Conservation (phyloP, 2,329 filamentous ascomycete species). For the Apiospora rasikravindrae region DNA sequence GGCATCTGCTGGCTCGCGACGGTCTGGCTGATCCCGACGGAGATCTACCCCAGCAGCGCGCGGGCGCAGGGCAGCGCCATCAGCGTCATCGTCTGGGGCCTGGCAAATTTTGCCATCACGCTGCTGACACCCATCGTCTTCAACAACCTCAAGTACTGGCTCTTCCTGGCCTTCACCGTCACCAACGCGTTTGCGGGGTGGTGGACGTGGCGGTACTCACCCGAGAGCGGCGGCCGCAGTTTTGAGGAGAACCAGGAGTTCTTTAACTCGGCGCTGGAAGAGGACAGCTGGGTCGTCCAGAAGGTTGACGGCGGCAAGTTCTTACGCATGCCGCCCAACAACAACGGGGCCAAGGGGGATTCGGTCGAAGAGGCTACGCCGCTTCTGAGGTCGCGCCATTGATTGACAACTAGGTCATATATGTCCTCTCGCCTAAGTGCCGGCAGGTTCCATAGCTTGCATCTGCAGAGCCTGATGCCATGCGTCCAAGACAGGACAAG, state of each 20-base stretch:
- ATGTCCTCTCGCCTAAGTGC: background rate
- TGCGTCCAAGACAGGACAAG: background rate
- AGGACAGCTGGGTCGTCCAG: constrained; percentile 57
- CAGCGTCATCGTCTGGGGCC: constrained; percentile 60
- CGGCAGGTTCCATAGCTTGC: background rate
- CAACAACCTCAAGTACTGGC: constrained; percentile 63
- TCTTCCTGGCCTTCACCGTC: constrained; percentile 60
- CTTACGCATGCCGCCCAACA: constrained; percentile 31
- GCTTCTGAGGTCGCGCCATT: constrained; percentile 13
- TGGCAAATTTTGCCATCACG: constrained; percentile 63
- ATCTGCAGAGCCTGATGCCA: background rate
- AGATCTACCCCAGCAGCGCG: constrained; percentile 61
- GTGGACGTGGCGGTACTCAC: constrained; percentile 56
- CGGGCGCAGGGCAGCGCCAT: constrained; percentile 60
- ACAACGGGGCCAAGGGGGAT: constrained; percentile 20
- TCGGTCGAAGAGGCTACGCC: constrained; percentile 8
- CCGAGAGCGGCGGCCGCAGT: constrained; percentile 61
- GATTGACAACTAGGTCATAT: no score
- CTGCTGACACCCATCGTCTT: constrained; percentile 63
- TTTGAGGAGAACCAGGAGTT: constrained; percentile 67
- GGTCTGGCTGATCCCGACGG: constrained; percentile 64
- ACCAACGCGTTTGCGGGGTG: constrained; percentile 60
- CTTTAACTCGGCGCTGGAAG: constrained; percentile 57
- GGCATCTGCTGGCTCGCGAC: constrained; percentile 65
- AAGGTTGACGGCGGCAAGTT: constrained; percentile 59